Evolutionary conservation across 768 basidiomycete genomes (phyloP).

Genomic region (Pisolithus albus): DNA sequence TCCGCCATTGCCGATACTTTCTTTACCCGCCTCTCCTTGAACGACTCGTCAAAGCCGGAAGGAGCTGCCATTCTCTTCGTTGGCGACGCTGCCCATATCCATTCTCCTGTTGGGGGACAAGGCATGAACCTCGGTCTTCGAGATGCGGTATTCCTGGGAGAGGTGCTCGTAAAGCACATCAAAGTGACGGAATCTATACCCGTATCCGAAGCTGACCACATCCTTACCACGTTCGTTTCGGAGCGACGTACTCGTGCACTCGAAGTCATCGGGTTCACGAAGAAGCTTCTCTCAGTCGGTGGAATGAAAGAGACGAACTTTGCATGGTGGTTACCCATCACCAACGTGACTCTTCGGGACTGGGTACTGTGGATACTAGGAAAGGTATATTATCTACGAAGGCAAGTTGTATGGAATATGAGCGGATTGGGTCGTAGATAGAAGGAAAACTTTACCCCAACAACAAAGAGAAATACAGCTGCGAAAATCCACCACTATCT

Average conservation of each 20-base stretch:
- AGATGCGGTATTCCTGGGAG: slow-evolving; percentile 42
- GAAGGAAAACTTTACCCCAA: too few species aligned
- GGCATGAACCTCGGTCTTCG: slow-evolving; percentile 55
- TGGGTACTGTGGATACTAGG: slow-evolving; percentile 17
- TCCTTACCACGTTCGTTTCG: slow-evolving; percentile 31
- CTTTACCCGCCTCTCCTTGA: slow-evolving; percentile 25
- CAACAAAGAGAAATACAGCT: too few species aligned
- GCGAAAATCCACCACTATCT: too few species aligned
- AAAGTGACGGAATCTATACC: slow-evolving; percentile 7
- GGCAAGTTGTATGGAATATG: slow-evolving; percentile 18
- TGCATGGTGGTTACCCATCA: slow-evolving; percentile 21
- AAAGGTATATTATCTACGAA: slow-evolving; percentile 12
- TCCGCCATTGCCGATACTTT: slow-evolving; percentile 37
- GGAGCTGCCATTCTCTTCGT: slow-evolving; percentile 25
- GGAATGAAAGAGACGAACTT: slow-evolving; percentile 18
- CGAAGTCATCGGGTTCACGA: slow-evolving; percentile 37
- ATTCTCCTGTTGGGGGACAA: slow-evolving; percentile 49
- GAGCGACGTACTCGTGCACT: slow-evolving; percentile 36
- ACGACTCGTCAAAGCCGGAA: not conserved
- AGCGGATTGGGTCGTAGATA: slow-evolving; percentile 22
- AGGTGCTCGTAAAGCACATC: slow-evolving; percentile 35
- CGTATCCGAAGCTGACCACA: slow-evolving; percentile 19
- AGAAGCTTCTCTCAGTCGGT: slow-evolving; percentile 22
- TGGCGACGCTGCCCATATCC: slow-evolving; percentile 47
- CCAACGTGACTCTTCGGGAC: slow-evolving; percentile 20